Conservation (phyloP, 345 rosid species). For the Sonneratia caseolaris region DNA sequence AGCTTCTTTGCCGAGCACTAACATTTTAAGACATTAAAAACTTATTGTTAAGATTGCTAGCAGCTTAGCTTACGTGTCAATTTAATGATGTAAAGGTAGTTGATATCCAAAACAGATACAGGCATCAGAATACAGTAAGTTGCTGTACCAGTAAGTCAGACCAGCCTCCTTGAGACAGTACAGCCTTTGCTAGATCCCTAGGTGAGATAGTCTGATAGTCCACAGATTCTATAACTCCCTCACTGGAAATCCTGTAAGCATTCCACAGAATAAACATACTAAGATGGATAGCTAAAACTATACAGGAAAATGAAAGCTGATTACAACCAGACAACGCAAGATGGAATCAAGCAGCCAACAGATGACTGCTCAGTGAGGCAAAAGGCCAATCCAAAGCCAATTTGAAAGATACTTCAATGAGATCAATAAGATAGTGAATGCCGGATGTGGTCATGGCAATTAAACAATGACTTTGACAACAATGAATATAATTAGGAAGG, state of each 20-base stretch:
- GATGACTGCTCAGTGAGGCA: background rate
- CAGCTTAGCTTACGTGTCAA: background rate
- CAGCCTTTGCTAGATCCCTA: constrained; percentile 54
- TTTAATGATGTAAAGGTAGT: background rate
- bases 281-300: no score
- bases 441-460: background rate
- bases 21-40: constrained; percentile 3
- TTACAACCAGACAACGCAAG: background rate
- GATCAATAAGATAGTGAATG: background rate
- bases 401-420: background rate
- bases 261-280: background rate
- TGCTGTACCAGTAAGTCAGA: constrained; percentile 56
- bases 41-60: background rate
- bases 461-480: background rate
- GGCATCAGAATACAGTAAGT: constrained; percentile 3
- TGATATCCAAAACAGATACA: background rate
- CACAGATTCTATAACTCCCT: constrained; percentile 32
- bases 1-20: constrained; percentile 63
- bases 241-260: constrained; percentile 22
- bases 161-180: constrained; percentile 71
- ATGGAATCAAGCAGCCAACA: no score
- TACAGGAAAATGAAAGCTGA: background rate
- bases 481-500: background rate
- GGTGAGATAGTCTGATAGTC: constrained; percentile 69
- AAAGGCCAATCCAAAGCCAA: background rate